Conservation (phyloP, 768 basidiomycete genomes). For the Agrocybe pediades region DNA sequence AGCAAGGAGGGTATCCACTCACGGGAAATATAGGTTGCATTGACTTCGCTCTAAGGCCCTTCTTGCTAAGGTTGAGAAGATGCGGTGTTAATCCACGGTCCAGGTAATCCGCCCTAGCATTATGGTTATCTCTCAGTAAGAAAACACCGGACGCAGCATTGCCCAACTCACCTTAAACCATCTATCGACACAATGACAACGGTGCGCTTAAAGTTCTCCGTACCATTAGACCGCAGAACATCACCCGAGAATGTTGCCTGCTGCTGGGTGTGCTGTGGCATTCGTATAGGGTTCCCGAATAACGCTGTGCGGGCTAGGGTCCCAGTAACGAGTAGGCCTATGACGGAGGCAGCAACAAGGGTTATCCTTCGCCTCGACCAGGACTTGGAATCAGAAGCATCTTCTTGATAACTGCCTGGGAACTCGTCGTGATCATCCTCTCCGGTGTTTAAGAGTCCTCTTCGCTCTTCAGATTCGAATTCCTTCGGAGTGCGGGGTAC, state of each 20-base stretch:
- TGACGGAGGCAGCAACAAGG: slow-evolving; percentile 37
- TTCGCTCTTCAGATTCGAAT: slow-evolving; percentile 34
- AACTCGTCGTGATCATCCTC: slow-evolving; percentile 25
- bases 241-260: slow-evolving; percentile 36
- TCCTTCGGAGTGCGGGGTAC: neutral
- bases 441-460: slow-evolving; percentile 36
- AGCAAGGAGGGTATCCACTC: slow-evolving; percentile 2
- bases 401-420: slow-evolving; percentile 16
- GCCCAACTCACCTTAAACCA: slow-evolving; percentile 64
- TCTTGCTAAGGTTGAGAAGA: slow-evolving; percentile 74
- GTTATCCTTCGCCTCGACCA: slow-evolving; percentile 43
- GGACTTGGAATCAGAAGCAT: slow-evolving; percentile 1
- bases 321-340: slow-evolving; percentile 44
- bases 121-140: no score
- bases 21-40: slow-evolving; percentile 90
- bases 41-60: slow-evolving; percentile 85
- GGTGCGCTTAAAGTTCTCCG: slow-evolving; percentile 78
- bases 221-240: slow-evolving; percentile 71
- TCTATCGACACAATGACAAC: slow-evolving; percentile 88
- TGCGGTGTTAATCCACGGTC: slow-evolving; percentile 86
- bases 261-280: slow-evolving; percentile 19
- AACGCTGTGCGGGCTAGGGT: slow-evolving; percentile 40
- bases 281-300: slow-evolving; percentile 21
- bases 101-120: slow-evolving; percentile 77
- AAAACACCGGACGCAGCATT: no score